phyloP scores from a whole-genome alignment of 2,329 filamentous ascomycete species.

The Canariomyces notabilis region DNA sequence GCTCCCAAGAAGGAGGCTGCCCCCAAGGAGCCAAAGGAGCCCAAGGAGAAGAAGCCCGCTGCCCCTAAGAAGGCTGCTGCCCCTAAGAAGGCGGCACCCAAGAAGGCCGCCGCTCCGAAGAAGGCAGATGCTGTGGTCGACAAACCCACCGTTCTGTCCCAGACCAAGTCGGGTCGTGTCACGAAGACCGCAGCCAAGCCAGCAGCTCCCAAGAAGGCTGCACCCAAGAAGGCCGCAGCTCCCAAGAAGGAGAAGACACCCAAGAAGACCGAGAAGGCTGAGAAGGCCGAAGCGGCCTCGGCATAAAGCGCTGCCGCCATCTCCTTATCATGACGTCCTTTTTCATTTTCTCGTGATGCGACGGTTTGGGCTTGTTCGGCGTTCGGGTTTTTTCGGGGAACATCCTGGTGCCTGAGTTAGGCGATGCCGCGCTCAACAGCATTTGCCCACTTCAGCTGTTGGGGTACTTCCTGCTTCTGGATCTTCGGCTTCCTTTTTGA shows the following conservation, averaged over 20 bases:
- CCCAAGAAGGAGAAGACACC: constrained; percentile 41
- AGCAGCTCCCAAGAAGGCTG: constrained; percentile 40
- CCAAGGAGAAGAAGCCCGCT: constrained; percentile 38
- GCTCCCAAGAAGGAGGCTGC: constrained; percentile 30
- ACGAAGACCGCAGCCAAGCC: constrained; percentile 59
- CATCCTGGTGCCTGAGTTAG: constrained; percentile 17
- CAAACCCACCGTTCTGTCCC: constrained; percentile 64
- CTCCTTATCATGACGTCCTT: constrained; percentile 35
- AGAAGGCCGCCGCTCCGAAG: constrained; percentile 39
- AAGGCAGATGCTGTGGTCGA: constrained; percentile 52
- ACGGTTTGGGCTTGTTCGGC: constrained; percentile 21
- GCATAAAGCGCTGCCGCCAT: constrained; percentile 23
- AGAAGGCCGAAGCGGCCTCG: constrained; percentile 31
- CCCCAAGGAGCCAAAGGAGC: constrained; percentile 31
- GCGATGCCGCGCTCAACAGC: constrained; percentile 11
- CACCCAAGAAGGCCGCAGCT: constrained; percentile 37
- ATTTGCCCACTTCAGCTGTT: constrained; percentile 4
- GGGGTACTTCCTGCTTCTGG: background rate
- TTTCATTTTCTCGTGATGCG: constrained; percentile 24
- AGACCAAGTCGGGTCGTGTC: constrained; percentile 83
- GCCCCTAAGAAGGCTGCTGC: constrained; percentile 34
- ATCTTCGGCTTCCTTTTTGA: background rate
- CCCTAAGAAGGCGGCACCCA: constrained; percentile 35
- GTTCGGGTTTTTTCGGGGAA: constrained; percentile 19
- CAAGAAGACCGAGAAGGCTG: constrained; percentile 34